A percentile compares a stretch with the other conserved stretches of the same genome.
Evolutionary conservation across 1,284 basidiomycete genomes (phyloP).

Genomic region (Chalciporus sp.): DNA sequence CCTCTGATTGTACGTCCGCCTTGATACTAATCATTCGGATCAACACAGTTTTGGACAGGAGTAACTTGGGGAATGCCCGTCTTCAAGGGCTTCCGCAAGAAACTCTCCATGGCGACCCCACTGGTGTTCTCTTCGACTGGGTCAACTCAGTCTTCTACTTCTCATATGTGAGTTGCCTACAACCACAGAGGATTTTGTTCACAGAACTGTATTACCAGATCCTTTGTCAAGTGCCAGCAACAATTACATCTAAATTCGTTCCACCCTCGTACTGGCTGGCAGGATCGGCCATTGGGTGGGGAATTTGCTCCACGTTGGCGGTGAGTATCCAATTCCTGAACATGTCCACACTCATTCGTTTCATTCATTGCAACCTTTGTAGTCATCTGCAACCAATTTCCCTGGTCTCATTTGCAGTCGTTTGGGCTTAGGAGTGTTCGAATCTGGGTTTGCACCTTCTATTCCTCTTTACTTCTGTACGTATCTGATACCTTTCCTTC

Average conservation of each 20-base stretch:
- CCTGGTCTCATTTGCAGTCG: constrained; percentile 58
- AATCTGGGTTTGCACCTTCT: constrained; percentile 72
- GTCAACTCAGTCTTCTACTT: constrained; percentile 75
- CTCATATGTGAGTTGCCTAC: constrained; percentile 56
- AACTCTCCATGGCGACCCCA: constrained; percentile 63
- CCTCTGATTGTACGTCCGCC: too few relatives aligned
- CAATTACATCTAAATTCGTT: constrained; percentile 64
- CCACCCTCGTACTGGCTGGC: constrained; percentile 71
- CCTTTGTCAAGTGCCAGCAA: constrained; percentile 69
- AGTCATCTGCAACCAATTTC: constrained; percentile 66
- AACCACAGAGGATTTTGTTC: neutral
- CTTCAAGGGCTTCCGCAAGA: constrained; percentile 70
- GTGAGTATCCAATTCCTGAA: constrained; percentile 37
- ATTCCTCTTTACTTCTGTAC: constrained; percentile 76
- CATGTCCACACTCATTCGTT: neutral
- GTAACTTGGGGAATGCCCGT: constrained; percentile 77
- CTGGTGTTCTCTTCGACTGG: constrained; percentile 69
- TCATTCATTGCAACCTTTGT: neutral
- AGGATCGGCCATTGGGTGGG: constrained; percentile 68
- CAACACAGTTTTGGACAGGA: constrained; percentile 63
- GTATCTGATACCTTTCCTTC: constrained; percentile 22
- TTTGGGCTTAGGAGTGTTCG: constrained; percentile 68
- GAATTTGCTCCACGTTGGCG: constrained; percentile 67
- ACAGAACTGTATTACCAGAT: constrained; percentile 45
- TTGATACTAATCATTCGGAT: constrained; percentile 1